phyloP scores from a whole-genome alignment of 2,329 filamentous ascomycete species.

The Metarhizium guizhouense region DNA sequence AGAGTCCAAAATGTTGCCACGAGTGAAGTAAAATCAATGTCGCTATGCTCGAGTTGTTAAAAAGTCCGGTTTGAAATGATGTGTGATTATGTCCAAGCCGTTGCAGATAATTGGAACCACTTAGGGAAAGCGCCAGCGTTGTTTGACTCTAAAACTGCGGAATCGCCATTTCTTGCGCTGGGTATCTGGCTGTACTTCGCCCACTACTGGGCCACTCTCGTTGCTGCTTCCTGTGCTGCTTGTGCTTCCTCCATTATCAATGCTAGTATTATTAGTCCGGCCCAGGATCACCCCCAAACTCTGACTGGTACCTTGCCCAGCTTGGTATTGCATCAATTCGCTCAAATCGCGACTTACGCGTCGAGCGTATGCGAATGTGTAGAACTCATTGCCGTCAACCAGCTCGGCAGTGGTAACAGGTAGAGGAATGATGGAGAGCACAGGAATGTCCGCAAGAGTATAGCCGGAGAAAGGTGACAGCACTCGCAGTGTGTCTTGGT shows the following conservation, averaged over 20 bases:
- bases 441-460: constrained; percentile 21
- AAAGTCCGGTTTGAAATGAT: background rate
- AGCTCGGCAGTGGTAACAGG: constrained; percentile 22
- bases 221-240: constrained; percentile 9
- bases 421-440: constrained; percentile 22
- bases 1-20: background rate
- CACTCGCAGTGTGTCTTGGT: constrained; percentile 8
- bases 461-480: constrained; percentile 19
- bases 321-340: constrained; percentile 14
- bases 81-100: background rate
- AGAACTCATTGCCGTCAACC: constrained; percentile 22
- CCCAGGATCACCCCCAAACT: constrained; percentile 12
- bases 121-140: constrained; percentile 3
- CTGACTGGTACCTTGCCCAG: constrained; percentile 13
- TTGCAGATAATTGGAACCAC: background rate
- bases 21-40: background rate
- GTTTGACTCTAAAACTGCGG: constrained; percentile 2
- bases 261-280: constrained; percentile 2
- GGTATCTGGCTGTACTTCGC: constrained; percentile 3
- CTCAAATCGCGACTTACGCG: constrained; percentile 20
- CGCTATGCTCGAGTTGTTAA: background rate
- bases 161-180: constrained; percentile 5
- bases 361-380: constrained; percentile 19
- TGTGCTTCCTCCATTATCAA: constrained; percentile 3
- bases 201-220: constrained; percentile 1